phyloP scores from a whole-genome alignment of 2,329 filamentous ascomycete genomes.

The Verruconis gallopava region DNA sequence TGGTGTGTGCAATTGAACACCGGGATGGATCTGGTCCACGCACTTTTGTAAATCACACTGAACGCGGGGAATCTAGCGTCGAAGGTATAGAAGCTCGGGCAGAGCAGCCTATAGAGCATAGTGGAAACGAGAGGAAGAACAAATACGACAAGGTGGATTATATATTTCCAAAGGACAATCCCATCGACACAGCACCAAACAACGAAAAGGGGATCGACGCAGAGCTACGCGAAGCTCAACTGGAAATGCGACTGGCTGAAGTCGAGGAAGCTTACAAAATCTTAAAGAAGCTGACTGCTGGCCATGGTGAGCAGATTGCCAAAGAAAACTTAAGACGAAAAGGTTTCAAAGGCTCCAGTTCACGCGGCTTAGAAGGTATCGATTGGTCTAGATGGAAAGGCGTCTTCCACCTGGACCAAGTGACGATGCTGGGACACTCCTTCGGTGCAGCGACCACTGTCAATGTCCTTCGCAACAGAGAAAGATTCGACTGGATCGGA shows the following conservation, averaged over 20 bases:
- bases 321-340: conserved; percentile 42
- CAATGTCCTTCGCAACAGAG: conserved; percentile 43
- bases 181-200: conserved; percentile 34
- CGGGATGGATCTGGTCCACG: conserved; percentile 50
- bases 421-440: conserved; percentile 52
- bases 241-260: conserved; percentile 50
- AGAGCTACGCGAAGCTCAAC: conserved; percentile 47
- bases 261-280: conserved; percentile 50
- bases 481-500: conserved; percentile 43
- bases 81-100: conserved; percentile 17
- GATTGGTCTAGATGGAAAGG: conserved; percentile 45
- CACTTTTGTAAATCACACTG: conserved; percentile 45
- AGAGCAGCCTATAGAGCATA: conserved; percentile 24
- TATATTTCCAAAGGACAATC: conserved; percentile 42
- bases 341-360: conserved; percentile 47
- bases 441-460: conserved; percentile 54
- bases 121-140: conserved; percentile 23
- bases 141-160: conserved; percentile 44
- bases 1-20: conserved; percentile 53
- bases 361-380: conserved; percentile 42
- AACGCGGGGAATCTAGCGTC: conserved; percentile 23
- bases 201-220: conserved; percentile 48
- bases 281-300: conserved; percentile 41
- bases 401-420: conserved; percentile 41
- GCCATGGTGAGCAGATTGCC: conserved; percentile 39